Evolutionary conservation across 139 green algal genomes (phyloP).

Genomic region (Chlorella sp.): DNA sequence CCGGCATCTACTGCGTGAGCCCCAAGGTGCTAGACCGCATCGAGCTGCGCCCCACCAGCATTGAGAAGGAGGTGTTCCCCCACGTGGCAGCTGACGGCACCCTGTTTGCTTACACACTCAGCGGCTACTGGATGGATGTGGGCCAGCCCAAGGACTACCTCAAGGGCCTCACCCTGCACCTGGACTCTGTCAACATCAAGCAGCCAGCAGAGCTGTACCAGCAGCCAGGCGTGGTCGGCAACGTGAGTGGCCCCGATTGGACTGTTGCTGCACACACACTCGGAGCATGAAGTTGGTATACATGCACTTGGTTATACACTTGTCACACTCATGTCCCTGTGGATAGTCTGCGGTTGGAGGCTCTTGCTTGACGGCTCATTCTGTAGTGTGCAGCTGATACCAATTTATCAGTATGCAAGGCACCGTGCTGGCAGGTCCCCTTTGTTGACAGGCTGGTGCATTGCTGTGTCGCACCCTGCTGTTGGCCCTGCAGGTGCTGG

Average conservation of each 20-base stretch:
- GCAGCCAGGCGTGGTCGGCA: not conserved
- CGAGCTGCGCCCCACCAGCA: conserved; percentile 85
- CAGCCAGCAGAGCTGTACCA: not conserved
- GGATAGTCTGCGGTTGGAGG: too few species aligned
- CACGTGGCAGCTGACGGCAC: conserved; percentile 74
- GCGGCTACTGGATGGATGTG: conserved; percentile 99
- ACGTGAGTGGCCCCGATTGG: too few species aligned
- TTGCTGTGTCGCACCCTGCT: conserved; percentile 41
- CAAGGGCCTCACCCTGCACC: conserved; percentile 40
- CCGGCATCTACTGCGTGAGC: conserved; percentile 89
- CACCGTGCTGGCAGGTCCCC: too few species aligned
- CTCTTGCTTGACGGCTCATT: too few species aligned
- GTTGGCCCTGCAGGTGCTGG: conserved; percentile 84
- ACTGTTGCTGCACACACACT: too few species aligned
- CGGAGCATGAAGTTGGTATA: too few species aligned
- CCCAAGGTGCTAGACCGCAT: conserved; percentile 87
- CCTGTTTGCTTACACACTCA: conserved; percentile 85
- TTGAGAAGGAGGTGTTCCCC: conserved; percentile 95
- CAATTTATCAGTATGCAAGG: too few species aligned
- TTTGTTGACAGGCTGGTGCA: not conserved
- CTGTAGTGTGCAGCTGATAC: too few species aligned
- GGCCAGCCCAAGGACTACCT: conserved; percentile 94
- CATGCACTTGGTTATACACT: too few species aligned
- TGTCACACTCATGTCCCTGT: too few species aligned
- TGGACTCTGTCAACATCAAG: too few species aligned